A percentile compares a stretch with the other conserved stretches of the same genome.
Evolutionary conservation across 192 early-diverging fungal genomes (phyloP).

Genomic region (Phlyctochytrium arcticum): DNA sequence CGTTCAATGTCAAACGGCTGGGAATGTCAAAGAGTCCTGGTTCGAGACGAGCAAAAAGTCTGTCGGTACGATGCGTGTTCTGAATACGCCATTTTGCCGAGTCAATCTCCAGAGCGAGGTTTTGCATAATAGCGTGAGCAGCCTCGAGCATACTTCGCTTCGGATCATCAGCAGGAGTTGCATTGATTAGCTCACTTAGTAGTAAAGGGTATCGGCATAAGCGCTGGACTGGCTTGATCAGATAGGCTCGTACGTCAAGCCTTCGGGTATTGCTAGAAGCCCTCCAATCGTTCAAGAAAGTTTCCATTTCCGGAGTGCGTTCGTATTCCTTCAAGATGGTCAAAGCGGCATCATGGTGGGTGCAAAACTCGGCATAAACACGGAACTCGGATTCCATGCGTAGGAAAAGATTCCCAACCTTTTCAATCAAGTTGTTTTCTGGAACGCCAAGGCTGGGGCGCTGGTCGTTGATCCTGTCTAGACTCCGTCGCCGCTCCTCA

Average conservation of each 20-base stretch:
- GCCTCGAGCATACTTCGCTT: not conserved
- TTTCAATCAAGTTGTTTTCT: no score
- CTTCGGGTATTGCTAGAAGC: constrained; percentile 17
- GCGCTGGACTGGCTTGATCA: constrained; percentile 35
- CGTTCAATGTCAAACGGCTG: constrained; percentile 13
- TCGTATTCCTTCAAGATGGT: constrained; percentile 27
- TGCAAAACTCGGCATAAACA: constrained; percentile 30
- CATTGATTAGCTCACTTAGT: constrained; percentile 24
- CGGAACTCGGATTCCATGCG: constrained; percentile 21
- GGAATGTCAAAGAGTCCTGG: not conserved
- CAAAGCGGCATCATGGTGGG: constrained; percentile 29
- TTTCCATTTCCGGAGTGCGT: constrained; percentile 25
- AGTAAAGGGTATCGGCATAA: constrained; percentile 30
- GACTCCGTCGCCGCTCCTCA: no score
- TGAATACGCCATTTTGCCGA: constrained; percentile 28
- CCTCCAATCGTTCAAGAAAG: constrained; percentile 27
- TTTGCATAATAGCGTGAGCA: constrained; percentile 26
- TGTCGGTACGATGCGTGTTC: constrained; percentile 25
- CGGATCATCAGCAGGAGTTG: not conserved
- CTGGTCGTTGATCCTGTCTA: no score
- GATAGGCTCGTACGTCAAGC: constrained; percentile 29
- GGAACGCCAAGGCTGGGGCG: no score
- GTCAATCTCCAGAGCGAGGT: constrained; percentile 28
- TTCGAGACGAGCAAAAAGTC: constrained; percentile 26
- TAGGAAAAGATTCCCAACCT: constrained; percentile 16